Conservation (phyloP, 2,329 filamentous ascomycete genomes). For the Pseudogymnoascus sp. region DNA sequence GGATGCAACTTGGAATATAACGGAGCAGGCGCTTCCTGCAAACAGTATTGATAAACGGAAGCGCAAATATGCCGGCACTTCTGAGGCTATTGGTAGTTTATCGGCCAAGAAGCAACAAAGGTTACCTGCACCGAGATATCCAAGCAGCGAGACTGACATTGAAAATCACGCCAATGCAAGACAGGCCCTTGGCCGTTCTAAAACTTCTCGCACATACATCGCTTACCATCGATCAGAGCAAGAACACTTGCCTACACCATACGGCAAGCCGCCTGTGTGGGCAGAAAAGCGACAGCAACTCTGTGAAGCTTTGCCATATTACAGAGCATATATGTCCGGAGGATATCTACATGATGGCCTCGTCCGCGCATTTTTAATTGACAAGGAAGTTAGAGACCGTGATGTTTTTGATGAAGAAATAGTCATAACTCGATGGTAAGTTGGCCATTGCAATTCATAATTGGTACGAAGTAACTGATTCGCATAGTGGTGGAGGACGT, state of each 20-base stretch:
- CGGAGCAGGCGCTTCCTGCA: background rate
- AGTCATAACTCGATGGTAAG: slow-evolving; percentile 54
- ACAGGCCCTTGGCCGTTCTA: background rate
- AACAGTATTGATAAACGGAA: background rate
- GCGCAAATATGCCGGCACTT: background rate
- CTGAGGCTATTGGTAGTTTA: background rate
- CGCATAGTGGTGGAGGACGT: slow-evolving; percentile 44
- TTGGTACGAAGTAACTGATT: slow-evolving; percentile 16
- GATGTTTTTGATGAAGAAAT: slow-evolving; percentile 53
- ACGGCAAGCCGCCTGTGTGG: slow-evolving; percentile 42
- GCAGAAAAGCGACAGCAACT: slow-evolving; percentile 49
- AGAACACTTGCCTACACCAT: background rate
- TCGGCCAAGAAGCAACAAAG: background rate
- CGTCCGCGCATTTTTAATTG: slow-evolving; percentile 50
- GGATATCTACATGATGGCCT: slow-evolving; percentile 42
- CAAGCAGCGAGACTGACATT: background rate
- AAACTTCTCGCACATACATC: background rate
- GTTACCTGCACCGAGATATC: background rate
- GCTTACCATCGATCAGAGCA: background rate
- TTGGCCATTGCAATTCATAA: slow-evolving; percentile 13
- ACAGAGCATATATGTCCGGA: slow-evolving; percentile 50
- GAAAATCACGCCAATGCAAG: background rate
- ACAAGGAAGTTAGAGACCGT: slow-evolving; percentile 42
- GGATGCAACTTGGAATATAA: background rate
- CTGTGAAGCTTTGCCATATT: slow-evolving; percentile 56